These are phyloP conservation scores for Inonotus hispidus DNA, from an alignment of 1,284 basidiomycete species.

Conservation along the genomic window DNA sequence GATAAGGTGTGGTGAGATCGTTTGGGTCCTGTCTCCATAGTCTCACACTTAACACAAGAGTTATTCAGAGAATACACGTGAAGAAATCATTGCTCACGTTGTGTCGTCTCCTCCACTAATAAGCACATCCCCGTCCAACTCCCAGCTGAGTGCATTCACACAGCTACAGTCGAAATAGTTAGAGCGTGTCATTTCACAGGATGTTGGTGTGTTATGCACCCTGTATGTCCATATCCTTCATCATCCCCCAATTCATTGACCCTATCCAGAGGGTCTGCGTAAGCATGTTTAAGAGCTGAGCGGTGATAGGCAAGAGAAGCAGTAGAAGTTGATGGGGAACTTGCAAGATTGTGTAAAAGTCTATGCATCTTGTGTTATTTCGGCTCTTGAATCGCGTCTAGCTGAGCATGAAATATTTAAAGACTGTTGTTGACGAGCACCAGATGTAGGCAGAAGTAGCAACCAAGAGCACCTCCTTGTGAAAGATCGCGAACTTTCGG, in stretches of 20 bases:
- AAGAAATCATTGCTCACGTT: constrained; percentile 44
- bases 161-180: constrained; percentile 43
- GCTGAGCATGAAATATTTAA: background rate
- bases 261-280: constrained; percentile 35
- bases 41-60: constrained; percentile 42
- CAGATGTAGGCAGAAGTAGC: background rate
- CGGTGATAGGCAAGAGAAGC: background rate
- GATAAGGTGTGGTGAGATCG: constrained; percentile 40
- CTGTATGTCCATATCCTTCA: constrained; percentile 50
- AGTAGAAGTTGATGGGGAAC: constrained; percentile 3
- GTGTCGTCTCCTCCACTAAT: constrained; percentile 82
- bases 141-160: constrained; percentile 86
- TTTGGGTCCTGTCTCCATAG: constrained; percentile 59
- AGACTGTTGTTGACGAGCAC: background rate
- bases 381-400: background rate
- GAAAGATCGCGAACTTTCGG: background rate
- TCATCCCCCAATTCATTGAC: constrained; percentile 62
- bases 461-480: background rate
- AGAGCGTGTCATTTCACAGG: background rate
- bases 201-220: constrained; percentile 36
- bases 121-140: constrained; percentile 64
- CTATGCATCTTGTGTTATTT: constrained; percentile 2
- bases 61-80: constrained; percentile 16
- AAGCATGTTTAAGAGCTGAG: constrained; percentile 2
- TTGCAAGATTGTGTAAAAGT: constrained; percentile 5